These are phyloP conservation scores for Dicorynia guianensis DNA, from an alignment of 306 rosid genomes.

Conservation along the genomic window DNA sequence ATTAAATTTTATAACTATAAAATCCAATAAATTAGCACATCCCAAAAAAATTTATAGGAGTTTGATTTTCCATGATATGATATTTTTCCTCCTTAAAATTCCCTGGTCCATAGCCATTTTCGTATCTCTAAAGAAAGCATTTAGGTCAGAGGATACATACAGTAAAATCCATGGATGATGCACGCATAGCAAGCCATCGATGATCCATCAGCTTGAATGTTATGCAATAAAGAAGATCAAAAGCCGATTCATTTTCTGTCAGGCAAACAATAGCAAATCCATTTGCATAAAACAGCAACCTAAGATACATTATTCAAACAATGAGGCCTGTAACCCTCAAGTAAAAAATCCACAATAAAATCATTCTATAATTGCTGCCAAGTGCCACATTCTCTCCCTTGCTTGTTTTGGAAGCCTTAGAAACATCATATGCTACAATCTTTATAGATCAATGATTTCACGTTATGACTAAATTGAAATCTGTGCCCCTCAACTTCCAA, in stretches of 20 bases:
- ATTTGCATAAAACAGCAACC: constrained; percentile 37
- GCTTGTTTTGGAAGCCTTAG: neutral
- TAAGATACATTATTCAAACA: constrained; percentile 7
- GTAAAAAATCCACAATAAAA: neutral
- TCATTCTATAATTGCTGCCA: neutral
- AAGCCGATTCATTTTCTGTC: constrained; percentile 87
- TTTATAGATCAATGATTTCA: neutral
- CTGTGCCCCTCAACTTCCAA: constrained; percentile 7
- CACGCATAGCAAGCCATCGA: constrained; percentile 96
- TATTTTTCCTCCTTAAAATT: too few relatives aligned
- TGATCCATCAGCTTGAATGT: constrained; percentile 99
- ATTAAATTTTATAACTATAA: too few relatives aligned
- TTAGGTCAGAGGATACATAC: constrained; percentile 60
- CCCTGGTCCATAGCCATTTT: neutral
- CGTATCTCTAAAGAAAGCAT: constrained; percentile 15
- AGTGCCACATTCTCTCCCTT: neutral
- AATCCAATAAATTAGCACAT: too few relatives aligned
- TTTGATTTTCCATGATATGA: too few relatives aligned
- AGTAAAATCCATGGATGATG: constrained; percentile 98
- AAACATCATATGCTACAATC: constrained; percentile 4
- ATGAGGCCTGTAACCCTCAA: constrained; percentile 8
- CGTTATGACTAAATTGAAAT: constrained; percentile 2
- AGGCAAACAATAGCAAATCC: constrained; percentile 33
- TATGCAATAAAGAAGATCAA: constrained; percentile 94
- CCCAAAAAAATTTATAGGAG: too few relatives aligned